Evolutionary conservation across 352 stramenopile species (phyloP), one percentile per base, ranked within the genome.

Genomic region (Aphanomyces euteiches): DNA sequence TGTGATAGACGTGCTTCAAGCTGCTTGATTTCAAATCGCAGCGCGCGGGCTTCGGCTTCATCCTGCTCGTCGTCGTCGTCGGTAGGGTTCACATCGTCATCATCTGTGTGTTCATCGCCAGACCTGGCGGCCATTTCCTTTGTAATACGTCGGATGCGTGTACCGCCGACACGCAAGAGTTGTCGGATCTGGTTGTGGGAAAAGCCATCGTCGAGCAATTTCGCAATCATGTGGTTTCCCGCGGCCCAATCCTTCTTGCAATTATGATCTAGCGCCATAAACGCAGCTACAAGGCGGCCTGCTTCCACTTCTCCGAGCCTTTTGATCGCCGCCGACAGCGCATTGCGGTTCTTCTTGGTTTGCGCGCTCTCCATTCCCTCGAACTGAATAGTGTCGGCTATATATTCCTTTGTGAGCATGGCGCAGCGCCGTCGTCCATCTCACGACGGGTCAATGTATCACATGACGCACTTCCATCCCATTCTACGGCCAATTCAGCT

Each of bases 111-210:
- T 28, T 28, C 28, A 28, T 28, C 28, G 28, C 28, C 28, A 28
- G 2, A 28, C 28, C 28, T 28, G 28, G 28, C 28, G 28, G 45
- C 45, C 50, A 19, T 58, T 28, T 58, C 50, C 50, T 8, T 7
- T 8, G 50, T 36, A 28, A 58, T 58, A 28, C 50, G 50, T 8
- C 50, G 50, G 10, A 58, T 58, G 50, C 50, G 50, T 19, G 50
- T 58, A 17, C 15, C 50, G 17, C 50, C 50, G 15, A 58, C 50
- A 36, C 17, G 50, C 50, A 58, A 19, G 7, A 58, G 17, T 12
- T 58, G 50, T 12, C 21, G 50, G 50, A 58, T 58, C 21, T 58
- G 50, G 50, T 58, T 58, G 21, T 58, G 50, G 17, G 50, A 58
- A 8, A 58, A 36, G 15, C 50, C 50, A 19, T 58, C 50, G 50